Evolutionary conservation across 345 rosid species (phyloP).

Genomic region (Ailanthus altissimus): DNA sequence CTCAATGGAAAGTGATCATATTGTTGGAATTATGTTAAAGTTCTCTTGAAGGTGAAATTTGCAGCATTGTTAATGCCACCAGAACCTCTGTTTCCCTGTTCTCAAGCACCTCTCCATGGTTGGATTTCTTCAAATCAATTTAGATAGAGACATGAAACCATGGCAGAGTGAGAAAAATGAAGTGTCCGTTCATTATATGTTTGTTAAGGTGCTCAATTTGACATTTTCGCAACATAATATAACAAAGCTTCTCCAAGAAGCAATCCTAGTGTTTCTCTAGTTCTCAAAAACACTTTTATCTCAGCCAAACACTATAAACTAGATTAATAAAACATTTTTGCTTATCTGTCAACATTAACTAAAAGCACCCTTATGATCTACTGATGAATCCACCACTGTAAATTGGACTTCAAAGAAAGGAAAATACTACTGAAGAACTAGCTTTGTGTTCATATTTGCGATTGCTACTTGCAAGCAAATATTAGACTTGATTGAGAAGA

Average conservation of each 20-base stretch:
- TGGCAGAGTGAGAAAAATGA: neutral
- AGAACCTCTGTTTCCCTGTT: neutral
- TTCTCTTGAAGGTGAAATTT: constrained; percentile 10
- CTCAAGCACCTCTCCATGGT: neutral
- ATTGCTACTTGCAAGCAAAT: neutral
- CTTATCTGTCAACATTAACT: neutral
- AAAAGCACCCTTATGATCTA: too few species aligned
- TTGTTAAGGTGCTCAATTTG: neutral
- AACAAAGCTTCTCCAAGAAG: neutral
- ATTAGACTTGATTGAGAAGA: constrained; percentile 1
- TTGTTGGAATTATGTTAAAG: neutral
- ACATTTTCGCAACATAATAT: too few species aligned
- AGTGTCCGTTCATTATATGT: neutral
- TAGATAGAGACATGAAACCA: neutral
- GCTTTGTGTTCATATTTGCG: neutral
- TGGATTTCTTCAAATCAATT: neutral
- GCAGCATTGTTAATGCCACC: neutral
- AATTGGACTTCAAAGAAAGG: too few species aligned
- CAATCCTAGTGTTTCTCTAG: neutral
- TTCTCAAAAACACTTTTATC: neutral
- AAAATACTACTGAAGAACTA: neutral
- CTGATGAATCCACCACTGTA: too few species aligned
- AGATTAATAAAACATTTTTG: neutral
- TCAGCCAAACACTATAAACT: neutral
- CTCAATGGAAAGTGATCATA: neutral